These are phyloP conservation scores for Begonia fuchsioides DNA, from an alignment of 306 rosid species.

Conservation along the genomic window DNA sequence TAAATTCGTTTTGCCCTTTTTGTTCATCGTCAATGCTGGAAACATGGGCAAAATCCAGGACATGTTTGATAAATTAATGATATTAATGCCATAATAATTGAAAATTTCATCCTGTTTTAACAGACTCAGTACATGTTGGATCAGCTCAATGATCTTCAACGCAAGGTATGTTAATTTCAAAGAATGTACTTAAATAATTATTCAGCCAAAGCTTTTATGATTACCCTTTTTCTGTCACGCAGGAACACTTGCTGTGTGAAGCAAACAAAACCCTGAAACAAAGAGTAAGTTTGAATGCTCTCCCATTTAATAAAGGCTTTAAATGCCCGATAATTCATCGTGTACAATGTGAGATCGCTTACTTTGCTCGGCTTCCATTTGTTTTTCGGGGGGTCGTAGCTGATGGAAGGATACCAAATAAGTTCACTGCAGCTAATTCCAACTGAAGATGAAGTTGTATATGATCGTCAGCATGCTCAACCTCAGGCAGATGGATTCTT, in stretches of 20 bases:
- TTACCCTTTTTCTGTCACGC: constrained; percentile 3
- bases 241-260: constrained; percentile 78
- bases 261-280: constrained; percentile 66
- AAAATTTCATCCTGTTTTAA: not conserved
- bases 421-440: constrained; percentile 56
- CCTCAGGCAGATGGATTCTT: constrained; percentile 52
- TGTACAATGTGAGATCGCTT: too few relatives aligned
- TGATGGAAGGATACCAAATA: constrained; percentile 70
- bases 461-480: constrained; percentile 53
- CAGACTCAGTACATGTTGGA: constrained; percentile 90
- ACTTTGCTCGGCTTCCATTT: too few relatives aligned
- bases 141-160: constrained; percentile 83
- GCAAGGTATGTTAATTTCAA: constrained; percentile 31
- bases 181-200: too few relatives aligned
- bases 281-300: constrained; percentile 33
- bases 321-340: too few relatives aligned
- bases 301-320: too few relatives aligned
- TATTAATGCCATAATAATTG: too few relatives aligned
- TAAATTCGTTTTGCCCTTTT: too few relatives aligned
- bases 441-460: constrained; percentile 51
- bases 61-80: too few relatives aligned
- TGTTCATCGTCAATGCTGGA: too few relatives aligned
- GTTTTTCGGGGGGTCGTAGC: constrained; percentile 18
- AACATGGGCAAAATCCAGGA: too few relatives aligned
- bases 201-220: not conserved